Base-by-base conservation (phyloP, 768 basidiomycete genomes). In the Ramaria sp. region DNA sequence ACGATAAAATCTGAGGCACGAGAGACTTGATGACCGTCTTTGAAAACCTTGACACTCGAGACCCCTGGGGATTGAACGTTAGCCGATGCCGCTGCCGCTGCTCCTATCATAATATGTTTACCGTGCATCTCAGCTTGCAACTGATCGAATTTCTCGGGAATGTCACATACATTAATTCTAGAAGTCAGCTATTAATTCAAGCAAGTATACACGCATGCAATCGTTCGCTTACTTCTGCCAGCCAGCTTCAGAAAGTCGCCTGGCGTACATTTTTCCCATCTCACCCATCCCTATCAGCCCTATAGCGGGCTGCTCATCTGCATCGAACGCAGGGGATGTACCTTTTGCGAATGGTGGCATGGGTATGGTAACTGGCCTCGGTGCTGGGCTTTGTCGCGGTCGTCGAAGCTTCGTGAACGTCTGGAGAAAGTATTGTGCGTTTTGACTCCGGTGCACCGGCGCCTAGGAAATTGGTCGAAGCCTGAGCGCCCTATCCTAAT, bases 201-300 rank as follows among this genome's bases (percentile, higher is more conserved):
- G 42, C 19, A 10, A 15, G 1, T 43, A 27, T 12, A 30, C 17
- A 51, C 39, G 30, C 15, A 49, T 27, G 27, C 24, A 41, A 31
- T 17, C 33, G 33, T 19, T 50, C 27, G 22, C 76, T 59, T 60
- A 92, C 94, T 82, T 87, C 69, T 83, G 80, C 84, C 91, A 92
- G 1, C 95, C 93, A 10, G 85, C 92, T 6, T 75, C 73, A 11
- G 83, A 79, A 24, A 99, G 74, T n/a, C 74, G 67, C 17, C 76
- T 78, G 0, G 92, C 91, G 67, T 97, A 98, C 92, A 98, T 91
- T 65, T 74, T 75, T 1, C 95, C 95, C 95, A 98, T 98, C 51
- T 88, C 89, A 0, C 94, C 94, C 93, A 97, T 96, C 1, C 95
- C 94, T 60, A 96, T 96, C 52, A 96, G 73, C 1, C 94, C 94